Evolutionary conservation across 192 early-diverging fungal genomes (phyloP).

Genomic region (Backusella australiensis): DNA sequence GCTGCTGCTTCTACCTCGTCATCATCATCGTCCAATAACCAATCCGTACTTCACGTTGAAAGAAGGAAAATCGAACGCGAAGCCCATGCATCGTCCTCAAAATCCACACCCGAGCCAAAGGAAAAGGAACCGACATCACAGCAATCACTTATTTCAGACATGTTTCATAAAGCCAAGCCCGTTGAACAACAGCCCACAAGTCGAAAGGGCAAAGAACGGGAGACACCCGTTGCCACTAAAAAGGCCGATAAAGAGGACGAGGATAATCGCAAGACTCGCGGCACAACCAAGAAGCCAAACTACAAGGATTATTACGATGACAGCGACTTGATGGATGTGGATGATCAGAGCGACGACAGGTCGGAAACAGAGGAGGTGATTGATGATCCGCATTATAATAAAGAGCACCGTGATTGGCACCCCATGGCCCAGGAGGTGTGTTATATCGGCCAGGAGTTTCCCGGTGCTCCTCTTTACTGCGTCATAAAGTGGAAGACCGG

Average conservation of each 20-base stretch:
- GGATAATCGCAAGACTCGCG: background rate
- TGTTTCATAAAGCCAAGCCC: background rate
- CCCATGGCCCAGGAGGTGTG: background rate
- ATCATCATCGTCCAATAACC: background rate
- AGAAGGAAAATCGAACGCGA: background rate
- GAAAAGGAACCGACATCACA: background rate
- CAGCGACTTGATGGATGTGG: background rate
- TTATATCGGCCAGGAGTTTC: background rate
- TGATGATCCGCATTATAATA: background rate
- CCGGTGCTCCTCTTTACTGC: background rate
- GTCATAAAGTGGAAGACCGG: background rate
- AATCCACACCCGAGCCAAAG: background rate
- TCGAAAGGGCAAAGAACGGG: background rate
- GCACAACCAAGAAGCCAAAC: background rate
- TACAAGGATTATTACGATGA: background rate
- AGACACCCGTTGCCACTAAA: background rate
- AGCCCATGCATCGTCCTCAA: background rate
- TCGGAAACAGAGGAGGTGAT: background rate
- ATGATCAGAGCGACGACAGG: background rate
- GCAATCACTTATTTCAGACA: background rate
- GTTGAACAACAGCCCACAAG: background rate
- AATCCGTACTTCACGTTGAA: background rate
- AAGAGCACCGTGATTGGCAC: background rate
- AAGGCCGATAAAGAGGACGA: too few species aligned
- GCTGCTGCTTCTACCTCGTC: background rate